These are phyloP conservation scores for Cordyceps farinosa DNA, from an alignment of 2,329 filamentous ascomycete genomes.

Conservation along the genomic window DNA sequence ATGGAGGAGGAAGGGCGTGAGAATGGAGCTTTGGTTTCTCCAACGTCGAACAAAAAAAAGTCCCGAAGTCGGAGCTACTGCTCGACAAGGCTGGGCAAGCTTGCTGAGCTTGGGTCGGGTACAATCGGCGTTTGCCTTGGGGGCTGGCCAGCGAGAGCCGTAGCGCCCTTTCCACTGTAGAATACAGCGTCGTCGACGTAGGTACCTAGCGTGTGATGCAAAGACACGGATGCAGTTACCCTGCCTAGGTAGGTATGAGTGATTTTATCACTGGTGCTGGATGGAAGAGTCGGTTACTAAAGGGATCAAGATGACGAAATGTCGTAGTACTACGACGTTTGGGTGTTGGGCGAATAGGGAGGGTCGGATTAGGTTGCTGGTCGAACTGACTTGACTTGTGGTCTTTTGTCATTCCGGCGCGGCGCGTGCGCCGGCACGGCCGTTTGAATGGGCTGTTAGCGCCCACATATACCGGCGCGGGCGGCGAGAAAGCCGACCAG, in stretches of 20 bases:
- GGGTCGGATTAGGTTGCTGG: background rate
- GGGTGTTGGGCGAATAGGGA: background rate
- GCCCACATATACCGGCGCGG: too few species aligned
- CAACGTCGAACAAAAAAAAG: background rate
- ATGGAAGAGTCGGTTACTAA: background rate
- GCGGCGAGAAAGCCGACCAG: too few species aligned
- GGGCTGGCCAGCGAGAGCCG: background rate
- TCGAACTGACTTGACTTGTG: too few species aligned
- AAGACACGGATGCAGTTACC: too few species aligned
- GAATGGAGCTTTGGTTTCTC: constrained; percentile 1
- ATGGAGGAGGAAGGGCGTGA: background rate
- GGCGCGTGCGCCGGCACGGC: too few species aligned
- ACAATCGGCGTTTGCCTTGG: background rate
- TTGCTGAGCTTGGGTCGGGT: background rate
- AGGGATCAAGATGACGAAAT: background rate
- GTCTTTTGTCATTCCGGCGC: too few species aligned
- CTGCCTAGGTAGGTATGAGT: background rate
- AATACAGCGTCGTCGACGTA: too few species aligned
- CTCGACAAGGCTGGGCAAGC: background rate
- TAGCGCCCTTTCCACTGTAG: background rate
- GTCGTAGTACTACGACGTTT: background rate
- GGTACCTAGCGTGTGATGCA: too few species aligned
- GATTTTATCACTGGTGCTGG: background rate
- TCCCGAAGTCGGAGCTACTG: constrained; percentile 5
- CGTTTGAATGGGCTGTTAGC: background rate